A percentile compares a stretch with the other conserved stretches of the same genome.
phyloP scores from a whole-genome alignment of 352 stramenopile species.

The Globisporangium perplexum region DNA sequence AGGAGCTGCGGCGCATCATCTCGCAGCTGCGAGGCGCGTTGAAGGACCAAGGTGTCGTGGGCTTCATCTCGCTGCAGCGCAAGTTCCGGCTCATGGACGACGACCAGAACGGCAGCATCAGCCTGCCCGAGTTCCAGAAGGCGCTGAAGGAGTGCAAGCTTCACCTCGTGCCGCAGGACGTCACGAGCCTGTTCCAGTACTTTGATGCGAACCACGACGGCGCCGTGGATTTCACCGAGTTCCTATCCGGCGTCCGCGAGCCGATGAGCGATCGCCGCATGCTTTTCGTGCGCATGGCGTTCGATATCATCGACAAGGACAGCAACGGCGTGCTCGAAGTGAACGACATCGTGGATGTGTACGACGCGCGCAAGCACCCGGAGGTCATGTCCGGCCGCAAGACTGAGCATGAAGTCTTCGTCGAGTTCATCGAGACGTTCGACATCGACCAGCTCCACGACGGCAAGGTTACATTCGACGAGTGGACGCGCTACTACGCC shows the following conservation, averaged over 20 bases:
- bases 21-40: constrained; percentile 40
- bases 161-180: constrained; percentile 37
- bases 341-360: constrained; percentile 62
- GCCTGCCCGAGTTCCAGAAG: constrained; percentile 68
- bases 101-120: constrained; percentile 61
- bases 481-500: constrained; percentile 85
- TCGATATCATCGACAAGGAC: constrained; percentile 81
- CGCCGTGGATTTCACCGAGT: constrained; percentile 80
- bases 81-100: constrained; percentile 74
- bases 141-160: constrained; percentile 60
- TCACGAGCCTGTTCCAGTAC: constrained; percentile 68
- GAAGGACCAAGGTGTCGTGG: constrained; percentile 55
- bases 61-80: constrained; percentile 73
- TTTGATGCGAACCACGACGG: constrained; percentile 87
- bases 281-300: constrained; percentile 81
- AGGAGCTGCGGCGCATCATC: constrained; percentile 57
- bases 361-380: constrained; percentile 80
- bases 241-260: constrained; percentile 75
- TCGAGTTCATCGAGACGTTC: constrained; percentile 84
- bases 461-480: constrained; percentile 48
- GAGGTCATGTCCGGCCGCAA: constrained; percentile 76
- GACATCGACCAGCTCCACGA: constrained; percentile 45
- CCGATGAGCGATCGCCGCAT: constrained; percentile 77
- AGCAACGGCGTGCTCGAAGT: constrained; percentile 68
- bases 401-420: constrained; percentile 69